A percentile compares a stretch with the other conserved stretches of the same genome.
These are phyloP conservation scores for Dentipellis sp. DNA, from an alignment of 768 basidiomycete species.

Conservation along the genomic window DNA sequence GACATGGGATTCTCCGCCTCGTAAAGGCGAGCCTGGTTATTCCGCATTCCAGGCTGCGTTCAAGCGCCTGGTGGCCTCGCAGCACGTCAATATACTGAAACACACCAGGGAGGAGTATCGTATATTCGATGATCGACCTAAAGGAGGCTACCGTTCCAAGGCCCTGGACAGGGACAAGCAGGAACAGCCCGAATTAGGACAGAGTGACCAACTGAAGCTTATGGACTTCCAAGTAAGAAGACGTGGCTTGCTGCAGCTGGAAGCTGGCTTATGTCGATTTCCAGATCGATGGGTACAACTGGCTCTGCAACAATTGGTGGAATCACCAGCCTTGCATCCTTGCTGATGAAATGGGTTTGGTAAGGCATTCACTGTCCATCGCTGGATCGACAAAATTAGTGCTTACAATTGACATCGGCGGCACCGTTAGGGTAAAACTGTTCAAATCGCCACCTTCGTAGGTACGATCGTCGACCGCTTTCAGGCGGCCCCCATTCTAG, in stretches of 20 bases:
- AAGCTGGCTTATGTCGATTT: neutral
- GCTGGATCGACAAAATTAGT: neutral
- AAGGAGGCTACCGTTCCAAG: conserved; percentile 42
- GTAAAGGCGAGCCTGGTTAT: conserved; percentile 44
- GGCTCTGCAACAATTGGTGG: conserved; percentile 87
- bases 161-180: conserved; percentile 30
- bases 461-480: conserved; percentile 50
- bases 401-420: neutral
- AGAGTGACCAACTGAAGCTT: conserved; percentile 50
- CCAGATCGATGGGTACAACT: conserved; percentile 74
- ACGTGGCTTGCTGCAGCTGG: neutral
- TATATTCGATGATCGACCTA: conserved; percentile 41
- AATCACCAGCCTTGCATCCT: conserved; percentile 76
- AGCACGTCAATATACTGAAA: conserved; percentile 47
- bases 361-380: conserved; percentile 24
- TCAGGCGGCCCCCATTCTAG: conserved; percentile 67
- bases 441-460: conserved; percentile 83
- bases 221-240: conserved; percentile 79
- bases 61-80: conserved; percentile 51
- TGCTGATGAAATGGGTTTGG: conserved; percentile 97
- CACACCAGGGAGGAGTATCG: conserved; percentile 30
- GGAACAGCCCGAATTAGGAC: conserved; percentile 56
- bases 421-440: conserved; percentile 68
- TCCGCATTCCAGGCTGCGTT: conserved; percentile 62
- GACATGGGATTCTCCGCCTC: conserved; percentile 90